Conservation (phyloP, 371 early-diverging fungal species). For the Batkoa obscura region DNA sequence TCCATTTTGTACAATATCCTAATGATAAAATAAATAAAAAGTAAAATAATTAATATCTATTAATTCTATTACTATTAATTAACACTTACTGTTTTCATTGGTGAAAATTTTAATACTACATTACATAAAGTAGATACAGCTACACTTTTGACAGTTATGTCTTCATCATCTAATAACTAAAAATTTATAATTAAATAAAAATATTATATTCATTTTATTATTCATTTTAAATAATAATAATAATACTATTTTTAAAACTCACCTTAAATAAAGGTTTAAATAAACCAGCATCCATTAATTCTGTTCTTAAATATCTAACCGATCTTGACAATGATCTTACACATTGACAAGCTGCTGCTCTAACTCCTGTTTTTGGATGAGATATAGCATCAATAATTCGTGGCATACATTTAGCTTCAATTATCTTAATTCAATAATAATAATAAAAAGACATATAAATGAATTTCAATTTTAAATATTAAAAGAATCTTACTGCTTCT, state of each 20-base stretch:
- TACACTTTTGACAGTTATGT: constrained; percentile 39
- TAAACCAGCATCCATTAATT: constrained; percentile 62
- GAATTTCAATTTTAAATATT: no score
- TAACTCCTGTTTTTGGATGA: constrained; percentile 30
- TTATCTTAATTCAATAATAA: constrained; percentile 20
- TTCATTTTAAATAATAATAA: no score
- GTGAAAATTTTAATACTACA: constrained; percentile 68
- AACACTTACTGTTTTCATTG: constrained; percentile 48
- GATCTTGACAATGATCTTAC: constrained; percentile 55
- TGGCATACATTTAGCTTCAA: constrained; percentile 58
- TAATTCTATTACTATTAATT: neutral
- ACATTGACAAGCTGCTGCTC: constrained; percentile 66
- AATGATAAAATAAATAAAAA: neutral
- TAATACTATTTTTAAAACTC: no score
- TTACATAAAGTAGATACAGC: constrained; percentile 74
- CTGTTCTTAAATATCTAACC: constrained; percentile 59
- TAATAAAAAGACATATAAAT: no score
- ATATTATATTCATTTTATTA: no score
- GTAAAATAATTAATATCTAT: no score
- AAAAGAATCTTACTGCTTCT: constrained; percentile 22
- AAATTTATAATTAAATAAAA: neutral
- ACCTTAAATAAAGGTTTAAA: constrained; percentile 49
- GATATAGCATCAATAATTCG: constrained; percentile 48
- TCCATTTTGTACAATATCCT: constrained; percentile 52
- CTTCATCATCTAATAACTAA: constrained; percentile 42